phyloP scores from a whole-genome alignment of 805 yeast species.

The Pichia occidentalis region DNA sequence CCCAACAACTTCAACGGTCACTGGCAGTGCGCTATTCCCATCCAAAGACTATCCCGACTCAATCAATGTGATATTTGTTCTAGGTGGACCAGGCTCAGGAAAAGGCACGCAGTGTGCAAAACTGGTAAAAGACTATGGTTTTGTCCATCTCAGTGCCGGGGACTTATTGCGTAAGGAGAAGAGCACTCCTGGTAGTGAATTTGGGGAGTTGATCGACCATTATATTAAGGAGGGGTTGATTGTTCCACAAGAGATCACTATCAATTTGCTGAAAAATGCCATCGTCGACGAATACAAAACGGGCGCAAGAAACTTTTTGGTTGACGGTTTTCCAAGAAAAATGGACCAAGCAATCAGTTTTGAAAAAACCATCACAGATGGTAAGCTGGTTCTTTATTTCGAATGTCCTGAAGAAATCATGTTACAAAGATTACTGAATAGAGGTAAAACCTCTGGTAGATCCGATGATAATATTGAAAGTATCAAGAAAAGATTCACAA shows the following conservation, averaged over 20 bases:
- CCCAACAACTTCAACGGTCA: slow-evolving; percentile 31
- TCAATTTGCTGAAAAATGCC: slow-evolving; percentile 76
- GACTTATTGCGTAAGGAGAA: slow-evolving; percentile 93
- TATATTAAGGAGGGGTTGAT: slow-evolving; percentile 83
- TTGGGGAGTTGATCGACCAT: slow-evolving; percentile 77
- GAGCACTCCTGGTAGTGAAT: slow-evolving; percentile 69
- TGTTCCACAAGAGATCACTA: slow-evolving; percentile 90
- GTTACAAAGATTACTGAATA: slow-evolving; percentile 75
- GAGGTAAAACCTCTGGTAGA: slow-evolving; percentile 95
- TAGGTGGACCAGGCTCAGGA: slow-evolving; percentile 98
- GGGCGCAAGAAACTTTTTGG: slow-evolving; percentile 62
- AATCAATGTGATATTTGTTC: slow-evolving; percentile 77
- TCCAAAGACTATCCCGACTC: slow-evolving; percentile 7
- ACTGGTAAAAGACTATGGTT: slow-evolving; percentile 71
- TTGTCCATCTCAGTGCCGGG: slow-evolving; percentile 93
- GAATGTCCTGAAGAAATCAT: slow-evolving; percentile 79
- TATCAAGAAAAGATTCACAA: slow-evolving; percentile 80
- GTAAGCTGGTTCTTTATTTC: slow-evolving; percentile 65
- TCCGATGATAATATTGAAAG: slow-evolving; percentile 89
- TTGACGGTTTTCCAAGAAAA: slow-evolving; percentile 96
- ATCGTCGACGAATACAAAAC: slow-evolving; percentile 46
- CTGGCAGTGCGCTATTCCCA: slow-evolving; percentile 9
- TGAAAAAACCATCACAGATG: slow-evolving; percentile 68
- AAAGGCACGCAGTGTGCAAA: slow-evolving; percentile 95
- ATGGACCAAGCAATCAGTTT: slow-evolving; percentile 98